Evolutionary conservation across 805 yeast genomes (phyloP), one percentile per base, ranked within the genome.

Genomic region (Kodamaea hsintzibuensis): DNA sequence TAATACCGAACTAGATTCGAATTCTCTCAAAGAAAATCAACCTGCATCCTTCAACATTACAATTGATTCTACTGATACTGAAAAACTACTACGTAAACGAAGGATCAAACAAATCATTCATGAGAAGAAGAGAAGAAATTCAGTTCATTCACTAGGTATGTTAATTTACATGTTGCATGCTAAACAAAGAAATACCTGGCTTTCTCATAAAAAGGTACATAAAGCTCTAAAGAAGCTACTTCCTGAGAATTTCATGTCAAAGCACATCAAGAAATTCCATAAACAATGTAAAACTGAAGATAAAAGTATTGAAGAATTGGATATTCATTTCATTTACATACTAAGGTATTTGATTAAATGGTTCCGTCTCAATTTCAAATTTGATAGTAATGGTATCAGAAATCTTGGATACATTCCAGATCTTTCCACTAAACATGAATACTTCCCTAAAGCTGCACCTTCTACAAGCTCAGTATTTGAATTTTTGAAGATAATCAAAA

Each of bases 321-420:
- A 68, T 51, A 51, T 55, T 0, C 62, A 62, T 19, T 58, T 70
- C 40, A 58, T 68, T 5, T 71, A 70, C 43, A 62, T 71, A 16
- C 42, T 71, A 16, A 70, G 70, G 52, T 71, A 71, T 49, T 43
- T 68, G 16, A 60, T 68, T 25, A 71, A 71, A 56, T 71, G 76
- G 76, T 66, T 70, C 51, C 53, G 74, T 17, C 49, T 64, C 18
- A 71, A 71, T 52, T 71, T 58, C 54, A 63, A 66, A 53, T 56
- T 69, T 13, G 59, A 63, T 47, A 60, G 67, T 7, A 68, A 67
- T 58, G 76, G 75, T 0, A 27, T 70, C 2, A 49, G 76, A 22
- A 67, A 66, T 1, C 55, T 68, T 33, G 74, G 74, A 0, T 65
- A 65, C 47, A 22, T 63, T 1, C 71, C 71, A 6, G 52, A 50